Conservation (phyloP, 768 basidiomycete genomes). For the Tulasnella sp. region DNA sequence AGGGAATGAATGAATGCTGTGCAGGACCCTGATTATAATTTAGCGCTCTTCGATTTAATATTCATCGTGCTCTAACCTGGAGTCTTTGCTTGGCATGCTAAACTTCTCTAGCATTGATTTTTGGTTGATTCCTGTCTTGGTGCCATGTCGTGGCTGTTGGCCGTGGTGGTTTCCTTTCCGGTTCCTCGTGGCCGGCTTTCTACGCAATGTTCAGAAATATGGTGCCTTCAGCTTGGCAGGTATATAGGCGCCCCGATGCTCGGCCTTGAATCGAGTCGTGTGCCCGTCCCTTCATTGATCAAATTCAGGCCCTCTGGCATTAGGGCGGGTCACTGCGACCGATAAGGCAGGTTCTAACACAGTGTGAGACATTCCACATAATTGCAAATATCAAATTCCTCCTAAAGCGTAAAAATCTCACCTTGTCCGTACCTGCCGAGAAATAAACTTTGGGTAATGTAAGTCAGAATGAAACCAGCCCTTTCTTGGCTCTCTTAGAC, state of each 20-base stretch:
- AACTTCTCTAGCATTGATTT: constrained; percentile 1
- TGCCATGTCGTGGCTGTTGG: background rate
- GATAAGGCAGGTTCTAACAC: background rate
- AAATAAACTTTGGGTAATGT: too few species aligned
- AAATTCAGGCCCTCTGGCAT: background rate
- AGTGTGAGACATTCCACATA: background rate
- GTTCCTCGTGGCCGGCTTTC: background rate
- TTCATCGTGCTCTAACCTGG: background rate
- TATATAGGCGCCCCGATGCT: background rate
- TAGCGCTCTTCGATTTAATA: background rate
- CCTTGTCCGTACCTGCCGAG: too few species aligned
- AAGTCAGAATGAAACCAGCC: too few species aligned
- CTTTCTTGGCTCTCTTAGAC: too few species aligned
- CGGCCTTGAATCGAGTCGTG: background rate
- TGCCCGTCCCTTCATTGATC: background rate
- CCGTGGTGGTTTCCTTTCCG: background rate
- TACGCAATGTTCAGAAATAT: background rate
- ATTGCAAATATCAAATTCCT: too few species aligned
- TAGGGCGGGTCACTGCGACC: background rate
- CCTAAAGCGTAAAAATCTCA: too few species aligned
- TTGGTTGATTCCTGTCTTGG: background rate
- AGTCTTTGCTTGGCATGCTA: constrained; percentile 2
- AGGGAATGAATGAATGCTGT: constrained; percentile 9
- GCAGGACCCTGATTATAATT: background rate
- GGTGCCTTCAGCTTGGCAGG: background rate